A percentile compares a stretch with the other conserved stretches of the same genome.
Conservation (phyloP, 495 filamentous ascomycete genomes). For the Antarctomyces pellizariae region DNA sequence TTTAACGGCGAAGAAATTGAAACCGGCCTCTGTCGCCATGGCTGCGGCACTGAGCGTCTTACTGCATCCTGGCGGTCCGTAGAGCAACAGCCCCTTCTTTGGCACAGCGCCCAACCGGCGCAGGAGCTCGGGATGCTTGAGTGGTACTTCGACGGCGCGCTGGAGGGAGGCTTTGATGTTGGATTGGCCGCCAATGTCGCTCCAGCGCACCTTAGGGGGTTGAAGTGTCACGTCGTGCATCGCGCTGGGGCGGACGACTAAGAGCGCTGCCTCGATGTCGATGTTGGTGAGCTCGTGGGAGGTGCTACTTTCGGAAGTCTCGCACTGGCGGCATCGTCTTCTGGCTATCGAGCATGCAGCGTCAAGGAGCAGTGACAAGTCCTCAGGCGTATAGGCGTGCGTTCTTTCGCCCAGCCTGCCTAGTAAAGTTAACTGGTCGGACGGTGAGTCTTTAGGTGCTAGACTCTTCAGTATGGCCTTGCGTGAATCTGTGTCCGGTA, state of each 20-base stretch:
- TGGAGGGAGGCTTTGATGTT: conserved; percentile 47
- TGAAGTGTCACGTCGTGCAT: conserved; percentile 83
- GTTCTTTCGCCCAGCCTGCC: conserved; percentile 23
- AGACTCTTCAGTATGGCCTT: conserved; percentile 46
- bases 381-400: conserved; percentile 28
- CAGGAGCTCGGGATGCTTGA: conserved; percentile 37
- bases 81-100: conserved; percentile 68
- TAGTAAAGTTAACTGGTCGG: conserved; percentile 17
- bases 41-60: conserved; percentile 90
- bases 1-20: conserved; percentile 91
- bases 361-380: conserved; percentile 20
- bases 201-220: conserved; percentile 67
- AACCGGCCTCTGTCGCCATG: conserved; percentile 69
- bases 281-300: conserved; percentile 14
- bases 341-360: conserved; percentile 16
- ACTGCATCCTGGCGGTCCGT: conserved; percentile 87
- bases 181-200: conserved; percentile 75
- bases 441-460: conserved; percentile 14
- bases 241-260: conserved; percentile 43
- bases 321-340: conserved; percentile 7
- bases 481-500: conserved; percentile 50
- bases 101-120: conserved; percentile 35
- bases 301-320: conserved; percentile 5
- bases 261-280: conserved; percentile 21
- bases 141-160: conserved; percentile 38